Conservation (phyloP, 495 filamentous ascomycete genomes). For the Pyrenula massariospora region DNA sequence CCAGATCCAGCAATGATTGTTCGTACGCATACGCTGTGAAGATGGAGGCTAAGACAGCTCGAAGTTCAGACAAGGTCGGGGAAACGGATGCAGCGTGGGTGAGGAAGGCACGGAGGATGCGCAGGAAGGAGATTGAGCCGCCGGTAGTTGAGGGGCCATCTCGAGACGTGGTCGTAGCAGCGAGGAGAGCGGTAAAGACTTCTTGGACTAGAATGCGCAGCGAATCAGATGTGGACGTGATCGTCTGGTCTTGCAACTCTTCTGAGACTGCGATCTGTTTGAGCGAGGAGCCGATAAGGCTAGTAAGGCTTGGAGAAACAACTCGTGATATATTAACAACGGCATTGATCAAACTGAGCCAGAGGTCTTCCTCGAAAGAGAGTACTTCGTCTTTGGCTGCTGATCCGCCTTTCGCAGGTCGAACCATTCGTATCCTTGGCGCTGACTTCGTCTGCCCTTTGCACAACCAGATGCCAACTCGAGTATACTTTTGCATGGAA, state of each 20-base stretch:
- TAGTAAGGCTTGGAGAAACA: slow-evolving; percentile 28
- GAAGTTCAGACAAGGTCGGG: slow-evolving; percentile 76
- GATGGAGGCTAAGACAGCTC: slow-evolving; percentile 72
- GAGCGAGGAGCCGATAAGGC: slow-evolving; percentile 8
- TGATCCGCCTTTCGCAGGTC: slow-evolving; percentile 2
- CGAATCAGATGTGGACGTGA: slow-evolving; percentile 29
- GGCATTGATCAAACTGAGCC: slow-evolving; percentile 81
- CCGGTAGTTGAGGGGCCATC: slow-evolving; percentile 19
- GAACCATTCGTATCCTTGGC: slow-evolving; percentile 21
- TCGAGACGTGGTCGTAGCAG: slow-evolving; percentile 40
- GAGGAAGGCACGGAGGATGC: slow-evolving; percentile 84
- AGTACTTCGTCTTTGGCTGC: slow-evolving; percentile 46
- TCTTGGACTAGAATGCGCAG: slow-evolving; percentile 77
- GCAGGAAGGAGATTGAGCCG: slow-evolving; percentile 66
- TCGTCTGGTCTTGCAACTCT: slow-evolving; percentile 1
- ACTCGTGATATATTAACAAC: slow-evolving; percentile 69
- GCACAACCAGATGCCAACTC: slow-evolving; percentile 91
- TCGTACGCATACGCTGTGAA: slow-evolving; percentile 95
- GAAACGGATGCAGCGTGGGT: slow-evolving; percentile 68
- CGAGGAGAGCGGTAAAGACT: slow-evolving; percentile 78
- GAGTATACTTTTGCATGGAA: slow-evolving; percentile 73
- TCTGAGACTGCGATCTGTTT: slow-evolving; percentile 5
- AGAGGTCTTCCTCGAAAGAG: slow-evolving; percentile 67
- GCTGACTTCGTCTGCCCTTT: slow-evolving; percentile 71
- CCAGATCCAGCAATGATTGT: slow-evolving; percentile 70